These are phyloP conservation scores for Fusarium austroafricanum DNA, from an alignment of 2,329 filamentous ascomycete species.

Conservation along the genomic window DNA sequence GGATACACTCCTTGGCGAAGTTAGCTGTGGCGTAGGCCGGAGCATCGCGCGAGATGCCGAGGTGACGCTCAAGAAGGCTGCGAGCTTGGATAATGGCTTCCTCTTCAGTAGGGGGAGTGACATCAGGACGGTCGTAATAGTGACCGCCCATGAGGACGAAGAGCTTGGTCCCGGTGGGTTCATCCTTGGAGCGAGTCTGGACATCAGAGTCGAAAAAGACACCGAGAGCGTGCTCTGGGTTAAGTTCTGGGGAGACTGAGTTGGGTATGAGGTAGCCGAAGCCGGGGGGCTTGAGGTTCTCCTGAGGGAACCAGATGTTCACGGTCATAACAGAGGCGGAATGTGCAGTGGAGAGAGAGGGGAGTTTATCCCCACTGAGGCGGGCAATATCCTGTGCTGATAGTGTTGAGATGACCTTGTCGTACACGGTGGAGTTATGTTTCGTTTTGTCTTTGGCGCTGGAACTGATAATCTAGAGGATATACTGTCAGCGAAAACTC, in stretches of 20 bases:
- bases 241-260: constrained; percentile 74
- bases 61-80: constrained; percentile 76
- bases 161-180: constrained; percentile 78
- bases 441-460: constrained; percentile 5
- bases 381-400: constrained; percentile 59
- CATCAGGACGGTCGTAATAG: constrained; percentile 73
- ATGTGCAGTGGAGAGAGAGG: constrained; percentile 64
- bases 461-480: constrained; percentile 31
- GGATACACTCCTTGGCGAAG: constrained; percentile 78
- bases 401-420: constrained; percentile 75
- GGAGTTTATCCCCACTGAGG: constrained; percentile 54
- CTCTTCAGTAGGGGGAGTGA: constrained; percentile 66
- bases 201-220: constrained; percentile 90
- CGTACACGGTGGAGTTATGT: constrained; percentile 49
- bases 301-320: constrained; percentile 83
- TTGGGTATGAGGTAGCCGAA: constrained; percentile 94
- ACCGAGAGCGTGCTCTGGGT: constrained; percentile 86
- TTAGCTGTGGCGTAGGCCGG: constrained; percentile 71
- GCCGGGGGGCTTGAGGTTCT: constrained; percentile 73
- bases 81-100: constrained; percentile 78
- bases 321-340: constrained; percentile 90
- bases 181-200: constrained; percentile 61
- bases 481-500: constrained; percentile 1
- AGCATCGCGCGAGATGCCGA: constrained; percentile 71
- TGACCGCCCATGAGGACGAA: constrained; percentile 97